Conservation (phyloP, 768 basidiomycete genomes). For the Sarcodon sp. region DNA sequence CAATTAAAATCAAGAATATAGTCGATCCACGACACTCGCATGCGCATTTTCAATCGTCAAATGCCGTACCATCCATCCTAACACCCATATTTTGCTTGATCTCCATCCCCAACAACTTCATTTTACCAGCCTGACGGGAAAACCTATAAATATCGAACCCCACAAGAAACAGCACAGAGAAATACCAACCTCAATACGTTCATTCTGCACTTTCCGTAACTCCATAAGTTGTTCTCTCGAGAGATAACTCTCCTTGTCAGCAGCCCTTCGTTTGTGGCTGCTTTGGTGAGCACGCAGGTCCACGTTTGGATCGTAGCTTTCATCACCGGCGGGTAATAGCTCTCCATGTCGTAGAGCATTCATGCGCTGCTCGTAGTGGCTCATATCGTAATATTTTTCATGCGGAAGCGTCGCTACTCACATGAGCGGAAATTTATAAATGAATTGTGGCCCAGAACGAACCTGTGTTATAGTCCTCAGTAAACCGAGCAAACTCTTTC, state of each 20-base stretch:
- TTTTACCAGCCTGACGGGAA: constrained; percentile 54
- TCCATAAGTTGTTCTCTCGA: constrained; percentile 72
- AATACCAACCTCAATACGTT: constrained; percentile 59
- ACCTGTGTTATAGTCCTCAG: constrained; percentile 82
- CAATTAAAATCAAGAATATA: too few relatives aligned
- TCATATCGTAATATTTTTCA: constrained; percentile 93
- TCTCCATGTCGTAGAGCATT: constrained; percentile 73
- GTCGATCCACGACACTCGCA: too few relatives aligned
- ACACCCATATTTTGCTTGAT: constrained; percentile 78
- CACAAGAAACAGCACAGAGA: background rate
- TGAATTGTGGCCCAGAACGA: constrained; percentile 7
- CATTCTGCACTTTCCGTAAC: constrained; percentile 71
- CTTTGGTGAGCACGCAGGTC: constrained; percentile 71
- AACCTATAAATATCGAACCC: background rate
- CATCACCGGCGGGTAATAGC: constrained; percentile 57
- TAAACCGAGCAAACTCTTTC: constrained; percentile 74
- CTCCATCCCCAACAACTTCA: constrained; percentile 84
- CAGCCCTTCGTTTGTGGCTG: constrained; percentile 53
- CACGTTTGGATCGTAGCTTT: constrained; percentile 69
- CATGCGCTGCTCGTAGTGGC: constrained; percentile 78
- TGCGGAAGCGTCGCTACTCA: constrained; percentile 75
- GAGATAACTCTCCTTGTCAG: constrained; percentile 65
- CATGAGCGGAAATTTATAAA: background rate
- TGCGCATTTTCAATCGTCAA: constrained; percentile 26
- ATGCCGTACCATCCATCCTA: constrained; percentile 65